These are phyloP conservation scores for Ciborinia camelliae DNA, from an alignment of 2,329 filamentous ascomycete species.

Conservation along the genomic window DNA sequence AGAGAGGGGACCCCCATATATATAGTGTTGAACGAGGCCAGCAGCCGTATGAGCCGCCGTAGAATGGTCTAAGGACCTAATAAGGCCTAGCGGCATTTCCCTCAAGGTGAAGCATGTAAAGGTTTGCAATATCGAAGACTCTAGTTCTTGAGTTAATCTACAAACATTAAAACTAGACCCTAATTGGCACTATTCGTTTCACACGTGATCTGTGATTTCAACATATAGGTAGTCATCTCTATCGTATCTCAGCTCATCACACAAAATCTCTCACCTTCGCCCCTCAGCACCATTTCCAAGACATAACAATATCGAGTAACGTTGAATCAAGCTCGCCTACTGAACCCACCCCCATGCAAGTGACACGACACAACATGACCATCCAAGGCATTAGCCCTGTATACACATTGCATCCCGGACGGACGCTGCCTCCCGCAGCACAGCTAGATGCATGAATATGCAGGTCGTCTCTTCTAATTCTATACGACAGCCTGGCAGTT, in stretches of 20 bases:
- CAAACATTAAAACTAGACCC: no score
- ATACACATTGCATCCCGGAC: neutral
- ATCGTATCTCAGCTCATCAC: conserved; percentile 1
- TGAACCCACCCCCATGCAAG: neutral
- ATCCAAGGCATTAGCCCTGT: neutral
- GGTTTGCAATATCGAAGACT: no score
- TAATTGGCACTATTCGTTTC: no score
- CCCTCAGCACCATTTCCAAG: conserved; percentile 5
- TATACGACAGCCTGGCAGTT: conserved; percentile 9
- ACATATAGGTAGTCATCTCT: no score
- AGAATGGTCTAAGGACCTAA: no score
- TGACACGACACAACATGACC: conserved; percentile 9
- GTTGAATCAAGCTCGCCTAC: neutral
- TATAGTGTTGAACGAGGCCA: no score
- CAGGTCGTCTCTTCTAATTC: conserved; percentile 4
- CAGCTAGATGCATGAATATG: conserved; percentile 17
- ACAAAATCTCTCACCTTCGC: neutral
- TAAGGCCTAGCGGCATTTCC: no score
- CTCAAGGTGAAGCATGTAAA: no score
- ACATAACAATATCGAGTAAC: conserved; percentile 8
- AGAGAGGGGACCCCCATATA: neutral
- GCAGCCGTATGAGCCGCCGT: no score
- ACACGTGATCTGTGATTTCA: no score
- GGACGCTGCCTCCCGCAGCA: conserved; percentile 3
- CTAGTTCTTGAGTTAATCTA: no score